These are phyloP conservation scores for Starmerella powellii DNA, from an alignment of 805 yeast genomes.

Conservation along the genomic window DNA sequence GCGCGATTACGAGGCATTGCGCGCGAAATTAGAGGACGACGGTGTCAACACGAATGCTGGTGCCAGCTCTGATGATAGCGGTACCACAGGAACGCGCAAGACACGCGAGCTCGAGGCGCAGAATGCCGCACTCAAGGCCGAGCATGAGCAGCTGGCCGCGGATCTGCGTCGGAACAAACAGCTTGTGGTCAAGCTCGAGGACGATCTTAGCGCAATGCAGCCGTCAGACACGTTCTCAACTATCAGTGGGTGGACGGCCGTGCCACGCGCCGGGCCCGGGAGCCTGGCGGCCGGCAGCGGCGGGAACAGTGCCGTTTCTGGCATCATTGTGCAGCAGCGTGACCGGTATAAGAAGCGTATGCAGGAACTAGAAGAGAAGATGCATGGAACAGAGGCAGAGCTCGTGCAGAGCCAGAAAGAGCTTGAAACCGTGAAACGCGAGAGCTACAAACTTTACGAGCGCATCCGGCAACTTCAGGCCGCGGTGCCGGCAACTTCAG, in stretches of 20 bases:
- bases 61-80: no score
- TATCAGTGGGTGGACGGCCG: conserved; percentile 29
- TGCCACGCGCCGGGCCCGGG: conserved; percentile 30
- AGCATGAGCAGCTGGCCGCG: conserved; percentile 10
- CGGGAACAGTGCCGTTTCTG: conserved; percentile 32
- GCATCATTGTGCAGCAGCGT: conserved; percentile 86
- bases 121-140: conserved; percentile 1
- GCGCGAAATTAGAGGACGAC: no score
- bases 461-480: conserved; percentile 33
- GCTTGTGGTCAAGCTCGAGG: conserved; percentile 54
- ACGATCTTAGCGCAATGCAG: conserved; percentile 40
- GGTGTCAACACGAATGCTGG: no score
- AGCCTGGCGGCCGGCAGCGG: conserved; percentile 8
- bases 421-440: conserved; percentile 49
- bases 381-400: conserved; percentile 43
- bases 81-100: no score
- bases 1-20: no score
- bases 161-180: conserved; percentile 30
- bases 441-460: conserved; percentile 70
- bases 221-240: conserved; percentile 25
- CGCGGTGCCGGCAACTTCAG: conserved; percentile 43
- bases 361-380: conserved; percentile 71
- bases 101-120: not conserved
- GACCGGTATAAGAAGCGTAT: conserved; percentile 81
- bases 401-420: conserved; percentile 55